Evolutionary conservation across 2,329 filamentous ascomycete species (phyloP).

Genomic region (Incumbomyces lentus): DNA sequence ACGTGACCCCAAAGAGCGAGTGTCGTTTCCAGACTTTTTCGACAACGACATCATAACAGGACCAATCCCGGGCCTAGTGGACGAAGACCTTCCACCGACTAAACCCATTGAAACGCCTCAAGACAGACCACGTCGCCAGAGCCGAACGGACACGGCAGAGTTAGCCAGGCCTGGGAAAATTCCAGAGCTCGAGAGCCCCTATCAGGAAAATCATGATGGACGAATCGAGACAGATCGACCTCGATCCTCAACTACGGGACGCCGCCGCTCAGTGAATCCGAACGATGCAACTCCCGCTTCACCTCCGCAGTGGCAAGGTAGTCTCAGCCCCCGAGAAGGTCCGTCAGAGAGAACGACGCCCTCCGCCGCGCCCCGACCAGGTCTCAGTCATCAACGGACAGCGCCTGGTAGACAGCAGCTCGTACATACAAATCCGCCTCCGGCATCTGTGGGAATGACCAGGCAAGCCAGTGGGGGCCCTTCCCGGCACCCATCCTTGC

Average conservation of each 20-base stretch:
- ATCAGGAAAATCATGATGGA: constrained; percentile 12
- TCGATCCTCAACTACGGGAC: constrained; percentile 11
- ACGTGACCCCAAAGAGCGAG: constrained; percentile 70
- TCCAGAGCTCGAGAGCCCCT: constrained; percentile 18
- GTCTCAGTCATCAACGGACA: constrained; percentile 27
- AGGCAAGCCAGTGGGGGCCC: constrained; percentile 47
- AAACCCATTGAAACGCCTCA: constrained; percentile 9
- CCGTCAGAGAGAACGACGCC: constrained; percentile 21
- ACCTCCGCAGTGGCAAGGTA: constrained; percentile 31
- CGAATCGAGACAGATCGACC: constrained; percentile 7
- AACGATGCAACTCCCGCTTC: constrained; percentile 21
- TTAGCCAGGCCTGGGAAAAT: constrained; percentile 13
- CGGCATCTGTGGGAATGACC: constrained; percentile 41
- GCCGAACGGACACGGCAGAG: constrained; percentile 15
- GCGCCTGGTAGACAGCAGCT: constrained; percentile 33
- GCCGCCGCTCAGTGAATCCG: constrained; percentile 14
- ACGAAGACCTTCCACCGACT: constrained; percentile 54
- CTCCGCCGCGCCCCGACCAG: constrained; percentile 23
- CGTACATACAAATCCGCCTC: constrained; percentile 24
- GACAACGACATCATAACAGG: constrained; percentile 59
- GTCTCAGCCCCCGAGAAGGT: constrained; percentile 22
- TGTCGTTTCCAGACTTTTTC: constrained; percentile 83
- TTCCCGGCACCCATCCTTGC: constrained; percentile 30
- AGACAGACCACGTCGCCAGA: constrained; percentile 8
- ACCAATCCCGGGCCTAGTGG: constrained; percentile 69